Evolutionary conservation across 345 rosid genomes (phyloP), one percentile per base, ranked within the genome.

Genomic region (Toxicodendron radicans): DNA sequence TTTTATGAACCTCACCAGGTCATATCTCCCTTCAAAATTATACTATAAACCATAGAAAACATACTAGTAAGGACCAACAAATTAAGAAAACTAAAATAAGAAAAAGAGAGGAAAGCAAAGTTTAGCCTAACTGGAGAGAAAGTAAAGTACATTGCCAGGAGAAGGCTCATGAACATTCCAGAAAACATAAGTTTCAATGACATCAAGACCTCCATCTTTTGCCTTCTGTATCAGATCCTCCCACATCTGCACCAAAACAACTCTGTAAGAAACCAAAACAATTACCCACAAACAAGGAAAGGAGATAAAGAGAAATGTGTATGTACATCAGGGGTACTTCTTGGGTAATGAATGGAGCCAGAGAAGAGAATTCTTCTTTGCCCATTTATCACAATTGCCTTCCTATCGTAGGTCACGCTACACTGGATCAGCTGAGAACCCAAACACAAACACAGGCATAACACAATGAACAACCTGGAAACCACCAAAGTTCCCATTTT

Each of bases 81-180:
- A 78, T 46, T 6, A 11, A 49, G 27, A 53, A 66, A 65, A 62
- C 16, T 8, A 16, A 1, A 5, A 10, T 7, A 71, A 45, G 32
- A 61, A 53, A 33, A 30, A 71, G 9, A 59, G 21, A 66, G 48
- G 17, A 58, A 10, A 67, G 14, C 32, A 65, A 2, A 24, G 45
- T 11, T 20, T 5, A 16, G 11, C 30, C 23, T 30, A 21, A 63
- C 5, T 64, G 23, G n/a, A 58, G 78, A 45, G 53, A 73, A 49
- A 59, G 21, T 2, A 14, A 68, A 75, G 62, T 90, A 96, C 99
- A 78, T 90, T 88, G 82, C 99, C 98, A 73, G 87, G 98, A 83
- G 97, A 79, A 32, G 97, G 98, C 82, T 96, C 99, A 63, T 96
- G 99, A 74, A 93, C 97, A 83, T 96, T 96, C 99, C 99, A 96